Evolutionary conservation across 129 eudicot species (phyloP).

Genomic region (Oenanthe sinensis): DNA sequence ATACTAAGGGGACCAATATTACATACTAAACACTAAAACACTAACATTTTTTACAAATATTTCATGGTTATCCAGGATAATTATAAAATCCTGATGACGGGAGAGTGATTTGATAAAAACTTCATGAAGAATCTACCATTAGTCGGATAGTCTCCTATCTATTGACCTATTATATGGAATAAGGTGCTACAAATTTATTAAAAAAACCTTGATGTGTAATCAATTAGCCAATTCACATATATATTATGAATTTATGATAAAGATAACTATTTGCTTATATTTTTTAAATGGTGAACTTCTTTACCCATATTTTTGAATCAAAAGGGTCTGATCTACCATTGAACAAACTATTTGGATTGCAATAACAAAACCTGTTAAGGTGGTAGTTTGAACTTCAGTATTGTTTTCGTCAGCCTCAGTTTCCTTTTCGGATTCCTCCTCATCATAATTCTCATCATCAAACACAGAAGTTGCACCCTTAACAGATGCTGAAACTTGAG

Average conservation of each 20-base stretch:
- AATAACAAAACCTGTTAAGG: constrained; percentile 41
- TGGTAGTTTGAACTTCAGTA: constrained; percentile 26
- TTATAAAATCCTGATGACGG: background rate
- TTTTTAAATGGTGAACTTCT: background rate
- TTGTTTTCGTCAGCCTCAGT: too few species aligned
- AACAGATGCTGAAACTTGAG: constrained; percentile 34
- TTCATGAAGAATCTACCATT: background rate
- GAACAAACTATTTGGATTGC: constrained; percentile 9
- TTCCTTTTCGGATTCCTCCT: too few species aligned
- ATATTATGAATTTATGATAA: background rate
- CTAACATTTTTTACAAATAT: background rate
- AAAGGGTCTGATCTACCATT: background rate
- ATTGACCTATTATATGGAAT: background rate
- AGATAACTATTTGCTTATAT: background rate
- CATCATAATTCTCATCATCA: constrained; percentile 95
- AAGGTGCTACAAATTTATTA: background rate
- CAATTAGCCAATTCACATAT: background rate
- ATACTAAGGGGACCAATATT: background rate
- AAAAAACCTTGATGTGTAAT: background rate
- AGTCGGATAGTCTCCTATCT: background rate
- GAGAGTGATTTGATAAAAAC: background rate
- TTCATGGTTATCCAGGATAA: background rate
- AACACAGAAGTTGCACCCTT: constrained; percentile 48
- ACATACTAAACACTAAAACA: background rate
- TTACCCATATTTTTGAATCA: background rate